phyloP scores from a whole-genome alignment of 2,329 filamentous ascomycete species.

The Lizonia empirigonia region DNA sequence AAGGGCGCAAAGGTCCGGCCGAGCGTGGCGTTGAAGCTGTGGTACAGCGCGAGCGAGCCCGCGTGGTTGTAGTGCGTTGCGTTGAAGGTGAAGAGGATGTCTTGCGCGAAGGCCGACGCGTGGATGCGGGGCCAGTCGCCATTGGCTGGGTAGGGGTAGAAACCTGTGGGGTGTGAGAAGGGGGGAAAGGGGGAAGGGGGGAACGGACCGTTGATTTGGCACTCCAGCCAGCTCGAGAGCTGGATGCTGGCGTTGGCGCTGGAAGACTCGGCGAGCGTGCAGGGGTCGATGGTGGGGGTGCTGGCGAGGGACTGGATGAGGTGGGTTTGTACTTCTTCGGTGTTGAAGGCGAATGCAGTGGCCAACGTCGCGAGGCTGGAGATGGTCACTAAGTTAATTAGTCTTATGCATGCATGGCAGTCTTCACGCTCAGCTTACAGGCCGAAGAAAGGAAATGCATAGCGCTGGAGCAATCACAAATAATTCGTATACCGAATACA shows the following conservation, averaged over 20 bases:
- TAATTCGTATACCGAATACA: neutral
- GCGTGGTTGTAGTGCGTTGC: constrained; percentile 40
- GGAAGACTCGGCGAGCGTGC: constrained; percentile 27
- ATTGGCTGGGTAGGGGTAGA: constrained; percentile 43
- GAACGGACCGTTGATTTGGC: constrained; percentile 36
- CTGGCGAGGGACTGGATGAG: neutral
- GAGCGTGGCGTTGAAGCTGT: constrained; percentile 36
- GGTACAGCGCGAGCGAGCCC: constrained; percentile 35
- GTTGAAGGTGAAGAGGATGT: constrained; percentile 42
- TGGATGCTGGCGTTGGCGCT: constrained; percentile 36
- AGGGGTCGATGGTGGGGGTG: constrained; percentile 26
- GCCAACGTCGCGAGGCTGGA: neutral
- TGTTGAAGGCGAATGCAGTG: neutral
- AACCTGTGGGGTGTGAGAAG: constrained; percentile 20
- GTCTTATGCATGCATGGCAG: neutral
- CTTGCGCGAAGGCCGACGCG: constrained; percentile 30
- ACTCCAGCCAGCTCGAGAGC: constrained; percentile 40
- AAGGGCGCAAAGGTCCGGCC: constrained; percentile 36
- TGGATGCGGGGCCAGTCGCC: constrained; percentile 35
- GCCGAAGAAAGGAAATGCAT: constrained; percentile 4
- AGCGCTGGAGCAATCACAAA: too few species aligned
- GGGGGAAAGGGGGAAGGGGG: too few species aligned
- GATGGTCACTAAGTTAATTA: neutral
- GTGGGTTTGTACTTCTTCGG: neutral
- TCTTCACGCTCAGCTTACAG: neutral